Evolutionary conservation across 176 grass and related monocot species (phyloP).

Genomic region (Themeda triandra): DNA sequence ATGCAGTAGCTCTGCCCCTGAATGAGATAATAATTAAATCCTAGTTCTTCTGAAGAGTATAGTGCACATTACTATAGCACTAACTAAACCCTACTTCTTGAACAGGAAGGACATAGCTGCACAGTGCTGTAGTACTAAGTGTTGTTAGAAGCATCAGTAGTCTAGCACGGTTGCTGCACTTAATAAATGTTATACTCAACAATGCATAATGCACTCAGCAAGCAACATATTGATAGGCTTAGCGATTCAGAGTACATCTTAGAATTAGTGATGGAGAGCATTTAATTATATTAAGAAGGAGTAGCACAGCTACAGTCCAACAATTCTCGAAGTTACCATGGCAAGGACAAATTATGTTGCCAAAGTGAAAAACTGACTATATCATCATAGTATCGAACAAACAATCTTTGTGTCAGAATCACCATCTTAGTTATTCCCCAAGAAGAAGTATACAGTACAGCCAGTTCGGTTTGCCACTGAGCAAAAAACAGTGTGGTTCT

Average conservation of each 20-base stretch:
- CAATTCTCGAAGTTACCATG: not conserved
- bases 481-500: constrained; percentile 39
- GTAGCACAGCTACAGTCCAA: no score
- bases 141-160: not conserved
- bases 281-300: not conserved
- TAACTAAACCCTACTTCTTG: not conserved
- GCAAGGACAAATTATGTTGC: not conserved
- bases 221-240: not conserved
- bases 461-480: constrained; percentile 15
- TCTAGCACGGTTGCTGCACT: not conserved
- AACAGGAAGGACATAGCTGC: not conserved
- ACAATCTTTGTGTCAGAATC: constrained; percentile 31
- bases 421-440: constrained; percentile 34
- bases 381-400: not conserved
- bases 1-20: not conserved
- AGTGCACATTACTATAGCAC: not conserved
- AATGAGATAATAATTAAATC: not conserved
- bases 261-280: not conserved
- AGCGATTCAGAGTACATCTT: not conserved
- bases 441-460: constrained; percentile 31
- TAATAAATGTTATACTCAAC: not conserved
- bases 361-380: not conserved
- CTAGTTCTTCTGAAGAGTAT: not conserved
- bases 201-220: not conserved
- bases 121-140: not conserved